A percentile compares a stretch with the other conserved stretches of the same genome.
phyloP scores from a whole-genome alignment of 2,329 filamentous ascomycete species.

The Ophiosphaerella herpotricha region DNA sequence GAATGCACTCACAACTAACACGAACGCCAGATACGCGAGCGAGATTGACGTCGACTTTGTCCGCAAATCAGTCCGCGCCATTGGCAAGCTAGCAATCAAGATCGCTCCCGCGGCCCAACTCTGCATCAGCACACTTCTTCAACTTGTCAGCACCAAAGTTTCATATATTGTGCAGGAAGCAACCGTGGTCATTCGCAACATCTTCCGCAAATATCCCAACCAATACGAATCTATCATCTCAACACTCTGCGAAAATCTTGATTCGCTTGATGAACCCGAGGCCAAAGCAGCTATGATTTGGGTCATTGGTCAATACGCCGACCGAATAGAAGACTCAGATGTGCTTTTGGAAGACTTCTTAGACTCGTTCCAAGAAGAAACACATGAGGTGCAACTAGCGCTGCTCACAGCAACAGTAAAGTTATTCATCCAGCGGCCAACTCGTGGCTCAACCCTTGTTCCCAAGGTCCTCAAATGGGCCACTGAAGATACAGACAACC shows the following conservation, averaged over 20 bases:
- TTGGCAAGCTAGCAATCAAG: slow-evolving; percentile 97
- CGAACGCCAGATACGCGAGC: slow-evolving; percentile 70
- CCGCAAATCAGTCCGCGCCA: slow-evolving; percentile 93
- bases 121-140: slow-evolving; percentile 90
- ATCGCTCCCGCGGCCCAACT: slow-evolving; percentile 90
- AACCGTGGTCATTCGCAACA: slow-evolving; percentile 97
- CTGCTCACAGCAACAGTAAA: slow-evolving; percentile 96
- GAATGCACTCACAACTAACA: neutral
- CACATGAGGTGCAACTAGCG: slow-evolving; percentile 92
- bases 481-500: slow-evolving; percentile 98
- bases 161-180: slow-evolving; percentile 99
- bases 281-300: slow-evolving; percentile 99
- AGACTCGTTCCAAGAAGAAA: slow-evolving; percentile 90
- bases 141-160: slow-evolving; percentile 95
- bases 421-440: slow-evolving; percentile 94
- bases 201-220: slow-evolving; percentile 98
- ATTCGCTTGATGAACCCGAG: slow-evolving; percentile 95
- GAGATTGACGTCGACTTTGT: slow-evolving; percentile 99
- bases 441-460: slow-evolving; percentile 89
- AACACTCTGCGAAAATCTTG: slow-evolving; percentile 92
- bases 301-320: slow-evolving; percentile 98
- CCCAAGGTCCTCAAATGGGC: slow-evolving; percentile 97
- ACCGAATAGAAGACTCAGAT: slow-evolving; percentile 96
- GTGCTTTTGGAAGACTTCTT: slow-evolving; percentile 92
- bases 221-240: slow-evolving; percentile 98